Evolutionary conservation across 805 yeast genomes (phyloP).

Genomic region (Torulaspora maleeae): DNA sequence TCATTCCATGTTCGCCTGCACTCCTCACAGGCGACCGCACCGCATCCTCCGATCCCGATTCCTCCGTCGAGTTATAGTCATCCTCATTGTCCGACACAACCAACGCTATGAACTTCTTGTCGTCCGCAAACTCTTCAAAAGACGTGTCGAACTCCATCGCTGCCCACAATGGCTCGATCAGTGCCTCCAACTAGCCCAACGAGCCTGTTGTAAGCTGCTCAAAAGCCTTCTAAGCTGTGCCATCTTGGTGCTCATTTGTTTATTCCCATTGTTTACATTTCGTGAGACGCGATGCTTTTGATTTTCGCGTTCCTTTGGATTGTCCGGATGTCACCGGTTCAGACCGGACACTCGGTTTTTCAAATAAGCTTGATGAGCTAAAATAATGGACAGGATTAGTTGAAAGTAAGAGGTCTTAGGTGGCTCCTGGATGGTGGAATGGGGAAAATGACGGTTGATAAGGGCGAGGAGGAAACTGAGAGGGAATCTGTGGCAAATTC

Average conservation of each 20-base stretch:
- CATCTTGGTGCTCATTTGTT: not conserved
- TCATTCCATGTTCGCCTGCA: not conserved
- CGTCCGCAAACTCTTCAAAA: conserved; percentile 24
- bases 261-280: conserved; percentile 6
- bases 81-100: conserved; percentile 34
- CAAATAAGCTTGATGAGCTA: not conserved
- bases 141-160: conserved; percentile 27
- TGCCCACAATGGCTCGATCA: not conserved
- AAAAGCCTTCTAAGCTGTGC: not conserved
- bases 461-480: not conserved
- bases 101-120: conserved; percentile 30
- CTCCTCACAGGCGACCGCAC: conserved; percentile 1
- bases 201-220: not conserved
- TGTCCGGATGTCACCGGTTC: conserved; percentile 5
- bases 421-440: not conserved
- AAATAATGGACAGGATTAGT: too few relatives aligned
- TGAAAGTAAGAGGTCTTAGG: too few relatives aligned
- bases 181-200: not conserved
- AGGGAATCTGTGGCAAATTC: not conserved
- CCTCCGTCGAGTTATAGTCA: conserved; percentile 20
- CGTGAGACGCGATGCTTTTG: not conserved
- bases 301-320: conserved; percentile 1
- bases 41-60: conserved; percentile 8
- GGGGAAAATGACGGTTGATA: not conserved
- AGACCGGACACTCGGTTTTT: not conserved